Base-by-base conservation (phyloP, 495 filamentous ascomycete genomes). In the Penicillium paradoxum region DNA sequence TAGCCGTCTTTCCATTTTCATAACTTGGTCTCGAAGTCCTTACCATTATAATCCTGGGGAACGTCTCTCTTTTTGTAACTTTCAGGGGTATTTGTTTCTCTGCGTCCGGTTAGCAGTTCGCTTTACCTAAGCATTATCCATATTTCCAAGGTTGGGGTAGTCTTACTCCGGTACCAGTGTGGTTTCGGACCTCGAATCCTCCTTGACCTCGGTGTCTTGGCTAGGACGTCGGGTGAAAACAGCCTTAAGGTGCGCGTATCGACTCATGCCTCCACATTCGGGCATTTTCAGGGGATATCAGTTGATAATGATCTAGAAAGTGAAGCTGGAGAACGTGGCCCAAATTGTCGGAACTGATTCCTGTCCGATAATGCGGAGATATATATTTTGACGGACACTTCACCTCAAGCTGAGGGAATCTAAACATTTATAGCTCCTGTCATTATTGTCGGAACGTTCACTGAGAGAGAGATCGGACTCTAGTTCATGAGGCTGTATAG, bases 131-230 rank as follows among this genome's bases (percentile, higher is more conserved):
- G n/a, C n/a, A n/a, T n/a, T n/a, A n/a, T n/a, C n/a, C n/a, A n/a
- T n/a, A 37, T 30, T 29, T 33, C 21, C 21, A 21, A 17, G 22
- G 7, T 51, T 32, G 11, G 22, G 30, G 1, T 10, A 17, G 14
- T 45, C 41, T 15, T 51, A 58, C 56, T 19, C 34, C 21, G 52
- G 27, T 25, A 51, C 40, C 4, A 58, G 34, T 27, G 56, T 55
- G 22, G 46, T 43, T 36, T 58, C 51, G 1, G 56, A 58, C 18
- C 33, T 47, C 9, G 45, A n/a, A 48, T 58, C 56, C 24, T 53
- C 49, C 15, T 40, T 33, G 14, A 21, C 33, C 22, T 30, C 27
- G 1, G 22, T 1, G n/a, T 40, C 25, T 29, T 47, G 51, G 27
- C 43, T 40, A 15, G 17, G 13, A 3, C 19, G 24, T 18, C 51